A percentile compares a stretch with the other conserved stretches of the same genome.
These are phyloP conservation scores for Bipolaris bicolor DNA, from an alignment of 2,329 filamentous ascomycete genomes.

Conservation along the genomic window DNA sequence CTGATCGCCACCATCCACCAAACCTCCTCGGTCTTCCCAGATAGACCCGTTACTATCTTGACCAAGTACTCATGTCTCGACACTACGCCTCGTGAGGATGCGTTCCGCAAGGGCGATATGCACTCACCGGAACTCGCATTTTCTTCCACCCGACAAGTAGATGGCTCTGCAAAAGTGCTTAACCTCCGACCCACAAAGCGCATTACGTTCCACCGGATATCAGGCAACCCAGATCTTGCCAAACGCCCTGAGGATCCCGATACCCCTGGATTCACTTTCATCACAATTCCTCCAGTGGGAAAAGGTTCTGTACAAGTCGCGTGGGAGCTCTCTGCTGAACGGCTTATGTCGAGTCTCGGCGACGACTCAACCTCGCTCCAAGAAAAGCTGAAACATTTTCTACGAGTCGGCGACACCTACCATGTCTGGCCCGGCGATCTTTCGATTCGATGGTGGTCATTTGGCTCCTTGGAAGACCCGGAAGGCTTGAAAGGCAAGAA, in stretches of 20 bases:
- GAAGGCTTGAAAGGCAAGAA: constrained; percentile 18
- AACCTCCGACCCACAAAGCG: constrained; percentile 14
- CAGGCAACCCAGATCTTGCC: constrained; percentile 14
- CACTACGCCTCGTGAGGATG: constrained; percentile 15
- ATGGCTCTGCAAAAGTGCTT: constrained; percentile 17
- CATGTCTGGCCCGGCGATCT: constrained; percentile 12
- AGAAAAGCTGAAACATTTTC: constrained; percentile 17
- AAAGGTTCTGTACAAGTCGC: constrained; percentile 14
- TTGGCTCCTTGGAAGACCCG: constrained; percentile 18
- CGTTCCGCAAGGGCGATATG: constrained; percentile 15
- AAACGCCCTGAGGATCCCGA: constrained; percentile 16
- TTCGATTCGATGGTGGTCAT: constrained; percentile 17
- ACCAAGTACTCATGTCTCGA: constrained; percentile 20
- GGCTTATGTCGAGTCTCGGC: constrained; percentile 14
- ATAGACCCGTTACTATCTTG: constrained; percentile 17
- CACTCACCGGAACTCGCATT: constrained; percentile 14
- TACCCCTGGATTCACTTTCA: constrained; percentile 17
- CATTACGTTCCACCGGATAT: constrained; percentile 14
- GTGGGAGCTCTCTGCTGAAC: constrained; percentile 14
- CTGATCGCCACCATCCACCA: constrained; percentile 18
- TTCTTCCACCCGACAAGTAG: constrained; percentile 12
- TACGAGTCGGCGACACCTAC: constrained; percentile 17
- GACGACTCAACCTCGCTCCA: constrained; percentile 12
- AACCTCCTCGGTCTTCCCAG: constrained; percentile 13
- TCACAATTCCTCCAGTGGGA: constrained; percentile 15